Percentiles rank a stretch among this genome's conserved stretches.
phyloP scores from a whole-genome alignment of 2,329 filamentous ascomycete genomes.

The Phialophora expanda region DNA sequence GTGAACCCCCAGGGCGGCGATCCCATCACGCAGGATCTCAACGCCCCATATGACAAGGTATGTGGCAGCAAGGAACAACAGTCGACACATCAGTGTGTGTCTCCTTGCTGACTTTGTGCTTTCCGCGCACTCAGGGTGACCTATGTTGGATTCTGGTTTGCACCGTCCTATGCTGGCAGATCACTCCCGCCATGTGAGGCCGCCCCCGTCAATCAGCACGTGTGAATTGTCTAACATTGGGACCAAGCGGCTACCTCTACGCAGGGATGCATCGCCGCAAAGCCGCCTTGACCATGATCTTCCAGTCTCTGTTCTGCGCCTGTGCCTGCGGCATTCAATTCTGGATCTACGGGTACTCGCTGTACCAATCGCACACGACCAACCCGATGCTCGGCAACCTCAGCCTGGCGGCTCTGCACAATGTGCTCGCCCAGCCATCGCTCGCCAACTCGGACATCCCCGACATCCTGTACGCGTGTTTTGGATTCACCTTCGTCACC shows the following conservation, averaged over 20 bases:
- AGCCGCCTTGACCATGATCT: conserved; percentile 65
- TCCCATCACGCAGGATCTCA: conserved; percentile 32
- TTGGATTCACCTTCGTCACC: conserved; percentile 66
- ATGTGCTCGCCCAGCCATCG: conserved; percentile 61
- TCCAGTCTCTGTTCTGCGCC: conserved; percentile 65
- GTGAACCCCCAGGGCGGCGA: conserved; percentile 30
- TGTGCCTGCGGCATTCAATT: conserved; percentile 57
- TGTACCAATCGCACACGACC: conserved; percentile 66
- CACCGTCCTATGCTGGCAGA: conserved; percentile 34
- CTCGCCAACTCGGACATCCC: conserved; percentile 62
- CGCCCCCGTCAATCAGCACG: neutral
- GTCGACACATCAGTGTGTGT: neutral
- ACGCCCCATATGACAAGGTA: conserved; percentile 35
- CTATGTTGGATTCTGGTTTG: conserved; percentile 33
- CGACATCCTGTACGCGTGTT: conserved; percentile 69
- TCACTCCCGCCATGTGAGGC: conserved; percentile 57
- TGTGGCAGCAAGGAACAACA: neutral
- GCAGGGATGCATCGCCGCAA: conserved; percentile 67
- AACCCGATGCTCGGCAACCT: conserved; percentile 67
- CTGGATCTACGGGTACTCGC: conserved; percentile 69
- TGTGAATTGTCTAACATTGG: neutral
- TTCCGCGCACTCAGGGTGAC: conserved; percentile 21
- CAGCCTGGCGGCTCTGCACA: conserved; percentile 64
- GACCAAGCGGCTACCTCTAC: conserved; percentile 60
- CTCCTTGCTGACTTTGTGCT: conserved; percentile 8